Percentiles rank a stretch among this genome's conserved stretches.
Conservation (phyloP, 257 asterid species). For the Misopates orontium region DNA sequence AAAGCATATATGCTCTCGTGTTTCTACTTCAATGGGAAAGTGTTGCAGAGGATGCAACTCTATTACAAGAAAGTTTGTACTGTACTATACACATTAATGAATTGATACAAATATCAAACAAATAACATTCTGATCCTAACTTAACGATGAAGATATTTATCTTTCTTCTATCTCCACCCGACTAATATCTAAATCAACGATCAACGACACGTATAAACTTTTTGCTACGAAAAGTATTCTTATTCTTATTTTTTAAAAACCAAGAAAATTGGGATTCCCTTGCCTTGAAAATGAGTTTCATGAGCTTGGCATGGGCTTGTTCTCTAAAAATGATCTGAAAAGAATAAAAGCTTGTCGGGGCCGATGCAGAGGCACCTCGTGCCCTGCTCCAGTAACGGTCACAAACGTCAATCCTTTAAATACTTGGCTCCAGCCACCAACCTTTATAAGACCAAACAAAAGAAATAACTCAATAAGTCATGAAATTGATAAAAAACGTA, state of each 20-base stretch:
- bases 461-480: no score
- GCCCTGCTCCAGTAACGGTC: constrained; percentile 92
- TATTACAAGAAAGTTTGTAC: constrained; percentile 18
- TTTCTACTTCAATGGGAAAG: constrained; percentile 13
- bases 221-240: neutral
- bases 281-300: constrained; percentile 26
- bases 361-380: constrained; percentile 94
- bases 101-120: constrained; percentile 1
- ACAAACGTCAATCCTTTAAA: constrained; percentile 87
- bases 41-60: constrained; percentile 34
- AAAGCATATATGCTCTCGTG: neutral
- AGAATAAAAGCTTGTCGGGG: constrained; percentile 93
- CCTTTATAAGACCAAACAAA: constrained; percentile 40
- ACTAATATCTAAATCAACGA: constrained; percentile 1
- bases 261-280: neutral
- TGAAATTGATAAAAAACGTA: neutral
- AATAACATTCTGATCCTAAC: constrained; percentile 10
- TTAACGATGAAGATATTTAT: neutral
- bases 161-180: constrained; percentile 1
- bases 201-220: constrained; percentile 5
- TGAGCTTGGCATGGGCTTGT: constrained; percentile 65
- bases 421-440: constrained; percentile 99
- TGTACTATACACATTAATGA: constrained; percentile 27
- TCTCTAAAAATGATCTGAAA: constrained; percentile 66
- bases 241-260: constrained; percentile 2